phyloP scores from a whole-genome alignment of 2,329 filamentous ascomycete species.

The Aureobasidium sp. region DNA sequence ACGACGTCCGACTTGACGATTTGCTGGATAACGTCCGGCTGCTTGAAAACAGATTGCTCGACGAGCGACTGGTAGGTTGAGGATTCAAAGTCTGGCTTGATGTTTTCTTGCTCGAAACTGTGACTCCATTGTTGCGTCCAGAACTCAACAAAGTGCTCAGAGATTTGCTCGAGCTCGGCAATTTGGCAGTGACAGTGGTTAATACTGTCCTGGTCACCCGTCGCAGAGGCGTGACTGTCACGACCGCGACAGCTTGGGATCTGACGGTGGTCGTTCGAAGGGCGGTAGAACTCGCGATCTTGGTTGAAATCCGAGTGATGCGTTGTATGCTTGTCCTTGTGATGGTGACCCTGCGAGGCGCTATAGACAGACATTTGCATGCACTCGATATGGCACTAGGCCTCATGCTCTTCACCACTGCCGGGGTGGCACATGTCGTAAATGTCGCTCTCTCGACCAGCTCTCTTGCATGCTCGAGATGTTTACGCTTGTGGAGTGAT shows the following conservation, averaged over 20 bases:
- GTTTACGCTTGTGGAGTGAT: neutral
- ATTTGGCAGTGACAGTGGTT: neutral
- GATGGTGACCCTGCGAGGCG: neutral
- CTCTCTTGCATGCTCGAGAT: neutral
- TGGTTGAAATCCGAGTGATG: neutral
- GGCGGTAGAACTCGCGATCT: neutral
- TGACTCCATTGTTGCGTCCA: neutral
- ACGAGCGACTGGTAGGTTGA: too few relatives aligned
- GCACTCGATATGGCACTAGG: constrained; percentile 1
- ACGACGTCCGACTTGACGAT: too few relatives aligned
- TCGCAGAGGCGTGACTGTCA: neutral
- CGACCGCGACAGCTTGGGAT: neutral
- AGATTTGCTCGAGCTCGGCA: neutral
- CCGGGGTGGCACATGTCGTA: neutral
- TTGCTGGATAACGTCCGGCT: neutral
- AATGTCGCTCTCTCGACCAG: neutral
- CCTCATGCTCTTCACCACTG: constrained; percentile 3
- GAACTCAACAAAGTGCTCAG: neutral
- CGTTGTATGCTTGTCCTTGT: neutral
- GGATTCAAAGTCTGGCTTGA: too few relatives aligned
- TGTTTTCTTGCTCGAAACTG: neutral
- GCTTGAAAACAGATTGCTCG: neutral
- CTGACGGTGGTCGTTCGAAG: neutral
- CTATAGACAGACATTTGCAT: constrained; percentile 2
- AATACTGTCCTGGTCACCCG: neutral